Evolutionary conservation across 371 early-diverging fungal species (phyloP).

Genomic region (Mucor racemosus): DNA sequence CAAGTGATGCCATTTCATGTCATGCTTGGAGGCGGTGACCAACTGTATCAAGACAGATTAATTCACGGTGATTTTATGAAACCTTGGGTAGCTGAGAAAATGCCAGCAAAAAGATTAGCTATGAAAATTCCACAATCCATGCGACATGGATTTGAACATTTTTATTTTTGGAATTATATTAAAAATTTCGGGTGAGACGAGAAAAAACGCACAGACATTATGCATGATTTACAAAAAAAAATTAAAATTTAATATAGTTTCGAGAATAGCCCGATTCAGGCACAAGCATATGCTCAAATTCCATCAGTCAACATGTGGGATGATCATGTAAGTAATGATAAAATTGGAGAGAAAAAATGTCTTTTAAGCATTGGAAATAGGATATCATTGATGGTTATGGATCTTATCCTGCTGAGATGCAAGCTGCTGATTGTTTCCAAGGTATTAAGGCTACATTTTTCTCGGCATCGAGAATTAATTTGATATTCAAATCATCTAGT

Average conservation of each 20-base stretch:
- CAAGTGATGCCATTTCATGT: conserved; percentile 72
- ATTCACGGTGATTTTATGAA: conserved; percentile 49
- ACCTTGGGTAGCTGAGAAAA: conserved; percentile 48
- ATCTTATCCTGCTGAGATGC: conserved; percentile 83
- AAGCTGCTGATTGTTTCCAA: conserved; percentile 53
- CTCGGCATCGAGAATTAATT: background rate
- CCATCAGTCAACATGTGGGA: conserved; percentile 82
- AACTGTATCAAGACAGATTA: conserved; percentile 67
- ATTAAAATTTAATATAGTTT: conserved; percentile 20
- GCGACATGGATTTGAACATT: conserved; percentile 62
- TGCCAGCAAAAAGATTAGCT: conserved; percentile 39
- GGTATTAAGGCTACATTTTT: conserved; percentile 16
- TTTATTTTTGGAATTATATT: conserved; percentile 78
- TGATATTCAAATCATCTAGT: conserved; percentile 3
- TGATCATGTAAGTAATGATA: conserved; percentile 67
- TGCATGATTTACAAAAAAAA: background rate
- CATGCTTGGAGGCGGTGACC: conserved; percentile 87
- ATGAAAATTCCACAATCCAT: conserved; percentile 58
- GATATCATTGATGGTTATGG: conserved; percentile 81
- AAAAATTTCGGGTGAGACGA: conserved; percentile 64
- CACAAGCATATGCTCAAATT: conserved; percentile 68
- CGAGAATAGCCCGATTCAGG: conserved; percentile 54
- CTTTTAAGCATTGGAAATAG: conserved; percentile 6
- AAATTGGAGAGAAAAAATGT: background rate
- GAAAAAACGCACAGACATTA: conserved; percentile 2